Evolutionary conservation across 768 basidiomycete genomes (phyloP).

Genomic region (Tylopilus intermedius): DNA sequence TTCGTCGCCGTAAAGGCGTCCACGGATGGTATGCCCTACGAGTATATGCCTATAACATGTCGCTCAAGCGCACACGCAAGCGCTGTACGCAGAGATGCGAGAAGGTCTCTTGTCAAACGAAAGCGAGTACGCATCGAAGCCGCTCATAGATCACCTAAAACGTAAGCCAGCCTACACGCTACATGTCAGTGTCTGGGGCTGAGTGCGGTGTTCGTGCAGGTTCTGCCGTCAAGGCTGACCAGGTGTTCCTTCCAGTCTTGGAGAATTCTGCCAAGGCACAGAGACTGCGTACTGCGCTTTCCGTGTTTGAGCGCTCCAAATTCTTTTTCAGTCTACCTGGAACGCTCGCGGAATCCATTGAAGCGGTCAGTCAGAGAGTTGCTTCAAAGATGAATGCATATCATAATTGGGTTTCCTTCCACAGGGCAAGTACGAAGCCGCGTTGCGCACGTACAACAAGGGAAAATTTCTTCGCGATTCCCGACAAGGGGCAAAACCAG

Average conservation of each 20-base stretch:
- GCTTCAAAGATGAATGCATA: neutral
- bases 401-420: neutral
- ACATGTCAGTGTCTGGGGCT: neutral
- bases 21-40: conserved; percentile 69
- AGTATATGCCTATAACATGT: neutral
- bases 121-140: conserved; percentile 78
- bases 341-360: conserved; percentile 81
- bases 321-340: conserved; percentile 99
- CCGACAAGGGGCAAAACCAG: conserved; percentile 80
- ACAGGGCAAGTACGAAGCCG: conserved; percentile 92
- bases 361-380: conserved; percentile 54
- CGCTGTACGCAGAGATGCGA: conserved; percentile 88
- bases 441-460: conserved; percentile 94
- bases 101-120: conserved; percentile 74
- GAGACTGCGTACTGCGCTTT: conserved; percentile 85
- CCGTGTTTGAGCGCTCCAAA: conserved; percentile 93
- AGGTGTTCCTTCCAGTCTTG: conserved; percentile 92
- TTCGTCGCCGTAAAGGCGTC: conserved; percentile 97
- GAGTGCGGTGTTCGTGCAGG: conserved; percentile 39
- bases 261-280: conserved; percentile 95
- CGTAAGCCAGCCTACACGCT: conserved; percentile 40
- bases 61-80: conserved; percentile 37
- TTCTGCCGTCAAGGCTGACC: conserved; percentile 88
- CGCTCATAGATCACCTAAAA: conserved; percentile 80
- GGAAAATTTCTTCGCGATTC: conserved; percentile 87